Evolutionary conservation across 306 rosid genomes (phyloP).

Genomic region (Medicago truncatula): DNA sequence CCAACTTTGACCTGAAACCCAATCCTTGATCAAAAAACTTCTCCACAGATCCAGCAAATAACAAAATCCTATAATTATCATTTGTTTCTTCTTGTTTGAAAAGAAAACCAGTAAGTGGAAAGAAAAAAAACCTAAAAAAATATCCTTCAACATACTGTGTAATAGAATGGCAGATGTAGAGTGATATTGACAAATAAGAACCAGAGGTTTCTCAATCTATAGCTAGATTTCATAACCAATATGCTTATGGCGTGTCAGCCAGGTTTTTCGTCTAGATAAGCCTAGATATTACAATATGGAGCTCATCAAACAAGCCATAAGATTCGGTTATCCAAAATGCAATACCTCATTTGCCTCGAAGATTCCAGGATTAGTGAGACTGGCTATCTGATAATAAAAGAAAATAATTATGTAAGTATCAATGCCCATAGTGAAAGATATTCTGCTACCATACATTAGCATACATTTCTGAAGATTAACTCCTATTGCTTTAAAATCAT

Average conservation of each 20-base stretch:
- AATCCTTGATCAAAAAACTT: conserved; percentile 25
- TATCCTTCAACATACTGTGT: conserved; percentile 24
- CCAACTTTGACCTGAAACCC: conserved; percentile 83
- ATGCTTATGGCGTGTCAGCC: conserved; percentile 1
- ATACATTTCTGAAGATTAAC: conserved; percentile 26
- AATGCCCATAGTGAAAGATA: conserved; percentile 1
- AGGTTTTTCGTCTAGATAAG: conserved; percentile 14
- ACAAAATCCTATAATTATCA: conserved; percentile 20
- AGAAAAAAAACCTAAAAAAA: conserved; percentile 17
- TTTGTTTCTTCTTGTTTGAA: neutral
- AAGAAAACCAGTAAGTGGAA: conserved; percentile 22
- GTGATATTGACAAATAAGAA: neutral
- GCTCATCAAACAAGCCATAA: conserved; percentile 31
- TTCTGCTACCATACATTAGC: neutral
- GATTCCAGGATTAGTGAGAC: conserved; percentile 83
- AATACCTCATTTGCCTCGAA: conserved; percentile 96
- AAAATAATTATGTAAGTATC: conserved; percentile 38
- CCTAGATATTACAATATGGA: neutral
- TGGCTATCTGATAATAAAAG: conserved; percentile 61
- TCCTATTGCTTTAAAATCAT: conserved; percentile 39
- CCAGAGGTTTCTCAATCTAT: conserved; percentile 26
- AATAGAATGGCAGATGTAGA: neutral
- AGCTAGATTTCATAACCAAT: conserved; percentile 9
- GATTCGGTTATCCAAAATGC: conserved; percentile 17
- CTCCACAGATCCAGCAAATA: conserved; percentile 35